Percentiles rank a stretch among this genome's conserved stretches.
phyloP scores from a whole-genome alignment of 176 grass and related monocot genomes.

The Avena eriantha region DNA sequence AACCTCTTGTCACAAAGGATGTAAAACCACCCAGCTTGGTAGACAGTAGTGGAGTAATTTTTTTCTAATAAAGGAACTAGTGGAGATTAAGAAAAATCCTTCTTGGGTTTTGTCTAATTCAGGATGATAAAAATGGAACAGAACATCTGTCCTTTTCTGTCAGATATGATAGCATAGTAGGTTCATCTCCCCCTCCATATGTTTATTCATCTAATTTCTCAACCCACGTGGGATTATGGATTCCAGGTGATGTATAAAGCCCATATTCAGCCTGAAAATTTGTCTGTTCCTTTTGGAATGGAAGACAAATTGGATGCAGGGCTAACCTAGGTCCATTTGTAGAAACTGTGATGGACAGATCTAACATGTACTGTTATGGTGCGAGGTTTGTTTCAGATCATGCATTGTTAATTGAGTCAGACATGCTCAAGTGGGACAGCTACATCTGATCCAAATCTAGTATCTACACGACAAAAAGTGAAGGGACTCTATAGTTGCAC shows the following conservation, averaged over 20 bases:
- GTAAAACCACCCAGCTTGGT: background rate
- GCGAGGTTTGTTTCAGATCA: slow-evolving; percentile 12
- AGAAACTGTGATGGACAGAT: slow-evolving; percentile 3
- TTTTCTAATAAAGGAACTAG: background rate
- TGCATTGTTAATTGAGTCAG: background rate
- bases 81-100: background rate
- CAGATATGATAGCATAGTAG: slow-evolving; percentile 29
- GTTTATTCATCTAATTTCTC: background rate
- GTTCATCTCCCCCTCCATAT: slow-evolving; percentile 32
- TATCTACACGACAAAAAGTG: slow-evolving; percentile 19
- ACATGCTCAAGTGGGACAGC: slow-evolving; percentile 21
- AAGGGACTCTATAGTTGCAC: slow-evolving; percentile 21
- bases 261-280: slow-evolving; percentile 9
- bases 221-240: slow-evolving; percentile 13
- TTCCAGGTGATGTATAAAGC: slow-evolving; percentile 31
- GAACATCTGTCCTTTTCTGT: background rate
- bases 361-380: slow-evolving; percentile 30
- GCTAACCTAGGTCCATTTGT: slow-evolving; percentile 14
- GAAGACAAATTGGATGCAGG: slow-evolving; percentile 23
- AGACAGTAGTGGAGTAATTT: background rate
- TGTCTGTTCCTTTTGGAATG: slow-evolving; percentile 36
- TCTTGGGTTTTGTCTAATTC: background rate
- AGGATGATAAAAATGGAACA: slow-evolving; percentile 3
- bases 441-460: slow-evolving; percentile 32
- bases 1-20: background rate